These are phyloP conservation scores for Plasmodium yoelii DNA, from an alignment of 169 alveolate genomes.

Conservation along the genomic window DNA sequence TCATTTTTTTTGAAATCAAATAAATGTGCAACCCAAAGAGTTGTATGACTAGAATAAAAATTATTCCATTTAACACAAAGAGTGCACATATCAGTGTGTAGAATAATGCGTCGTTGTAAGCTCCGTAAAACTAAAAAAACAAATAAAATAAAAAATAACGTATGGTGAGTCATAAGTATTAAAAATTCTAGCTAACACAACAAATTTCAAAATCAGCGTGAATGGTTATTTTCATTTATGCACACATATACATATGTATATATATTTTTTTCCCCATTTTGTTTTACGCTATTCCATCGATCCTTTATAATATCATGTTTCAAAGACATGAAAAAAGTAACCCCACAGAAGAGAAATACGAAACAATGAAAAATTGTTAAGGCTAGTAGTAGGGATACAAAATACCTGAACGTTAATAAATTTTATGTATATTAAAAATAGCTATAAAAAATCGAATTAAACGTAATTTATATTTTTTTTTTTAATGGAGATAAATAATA, in stretches of 20 bases:
- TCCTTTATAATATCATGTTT: constrained; percentile 51
- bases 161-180: not conserved
- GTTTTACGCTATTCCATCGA: constrained; percentile 50
- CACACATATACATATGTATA: not conserved
- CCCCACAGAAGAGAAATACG: constrained; percentile 55
- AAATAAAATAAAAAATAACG: constrained; percentile 10
- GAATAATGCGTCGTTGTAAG: constrained; percentile 53
- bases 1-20: constrained; percentile 76
- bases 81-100: constrained; percentile 49
- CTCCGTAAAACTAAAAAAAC: constrained; percentile 63
- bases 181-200: not conserved
- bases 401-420: constrained; percentile 27
- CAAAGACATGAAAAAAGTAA: constrained; percentile 33
- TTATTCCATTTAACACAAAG: constrained; percentile 29
- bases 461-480: too few species aligned
- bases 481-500: too few species aligned
- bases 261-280: not conserved
- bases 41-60: constrained; percentile 77
- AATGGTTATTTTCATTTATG: not conserved
- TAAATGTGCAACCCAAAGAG: constrained; percentile 80
- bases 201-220: constrained; percentile 9
- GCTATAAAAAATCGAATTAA: too few species aligned
- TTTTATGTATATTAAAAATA: not conserved
- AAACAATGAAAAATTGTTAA: constrained; percentile 51
- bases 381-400: constrained; percentile 50